Evolutionary conservation across 768 basidiomycete genomes (phyloP), one percentile per base, ranked within the genome.

Genomic region (Amyloporia xantha): DNA sequence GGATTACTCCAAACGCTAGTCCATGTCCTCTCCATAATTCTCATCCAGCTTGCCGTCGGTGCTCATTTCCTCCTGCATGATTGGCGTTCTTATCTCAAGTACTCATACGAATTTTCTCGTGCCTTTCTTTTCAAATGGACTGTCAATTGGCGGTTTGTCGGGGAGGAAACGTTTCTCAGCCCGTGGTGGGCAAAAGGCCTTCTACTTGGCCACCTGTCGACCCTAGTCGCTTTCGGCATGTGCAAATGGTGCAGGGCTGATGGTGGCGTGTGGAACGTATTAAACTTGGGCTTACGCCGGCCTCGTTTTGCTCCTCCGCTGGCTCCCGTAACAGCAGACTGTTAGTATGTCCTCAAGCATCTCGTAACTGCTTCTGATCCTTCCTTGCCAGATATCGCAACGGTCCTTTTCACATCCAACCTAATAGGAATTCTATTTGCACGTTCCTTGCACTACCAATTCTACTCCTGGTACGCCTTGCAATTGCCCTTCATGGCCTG

Each of bases 381-480:
- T 54, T 39, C 33, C 20, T 59, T 40, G 24, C 24, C 28, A 62
- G 61, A 60, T 51, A 54, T 59, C 2, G 87, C 58, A 74, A 87
- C 86, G 1, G 74, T 92, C 20, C 73, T 97, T 4, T 91, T 91
- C 71, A 94, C 91, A 1, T 87, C 87, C 13, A 98, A 98, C 61
- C 64, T 98, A 33, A 83, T 96, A 45, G 96, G 96, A 15, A 86
- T 98, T 28, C 54, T 89, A 5, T 96, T 90, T 63, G 91, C 96
- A 19, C 81, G 96, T 17, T 97, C 95, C 9, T 69, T 99, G 38
- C 96, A 99, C 63, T 97, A 97, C 63, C 96, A 99, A 57, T 99
- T 99, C 67, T 96, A 96, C 65, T 84, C 89, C 4, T 99, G 96
- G 96, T 97, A 97, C 63, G 90, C 86, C 9, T 85, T 89, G 49